These are phyloP conservation scores for Ogataea ramenticola DNA, from an alignment of 805 yeast genomes.

Conservation along the genomic window DNA sequence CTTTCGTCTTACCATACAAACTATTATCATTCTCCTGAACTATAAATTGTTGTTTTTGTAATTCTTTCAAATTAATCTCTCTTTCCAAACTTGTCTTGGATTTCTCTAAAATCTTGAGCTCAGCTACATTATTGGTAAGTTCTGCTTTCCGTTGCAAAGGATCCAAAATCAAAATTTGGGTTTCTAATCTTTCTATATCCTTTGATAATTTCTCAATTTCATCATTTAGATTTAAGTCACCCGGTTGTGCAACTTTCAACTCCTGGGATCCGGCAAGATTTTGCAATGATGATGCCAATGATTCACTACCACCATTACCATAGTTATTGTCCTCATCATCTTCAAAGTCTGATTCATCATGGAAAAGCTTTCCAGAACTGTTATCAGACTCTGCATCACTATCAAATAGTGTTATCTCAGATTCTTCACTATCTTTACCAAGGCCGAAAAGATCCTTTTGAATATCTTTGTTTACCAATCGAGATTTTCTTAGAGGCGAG, in stretches of 20 bases:
- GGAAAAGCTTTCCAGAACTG: neutral
- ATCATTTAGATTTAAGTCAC: conserved; percentile 56
- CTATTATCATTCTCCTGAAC: conserved; percentile 80
- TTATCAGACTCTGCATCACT: neutral
- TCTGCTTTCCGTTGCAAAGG: conserved; percentile 78
- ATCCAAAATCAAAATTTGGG: conserved; percentile 57
- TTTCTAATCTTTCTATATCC: conserved; percentile 50
- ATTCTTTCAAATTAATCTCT: conserved; percentile 68
- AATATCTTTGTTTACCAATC: conserved; percentile 21
- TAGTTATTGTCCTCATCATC: conserved; percentile 8
- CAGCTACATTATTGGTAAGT: conserved; percentile 66
- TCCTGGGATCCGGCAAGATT: conserved; percentile 19
- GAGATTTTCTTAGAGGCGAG: conserved; percentile 12
- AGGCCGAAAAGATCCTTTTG: conserved; percentile 27
- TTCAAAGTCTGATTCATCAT: conserved; percentile 13
- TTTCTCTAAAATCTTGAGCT: conserved; percentile 58
- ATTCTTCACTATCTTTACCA: neutral
- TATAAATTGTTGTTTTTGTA: conserved; percentile 71
- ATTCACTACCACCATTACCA: conserved; percentile 6
- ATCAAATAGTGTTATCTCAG: neutral
- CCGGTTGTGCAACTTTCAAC: conserved; percentile 54
- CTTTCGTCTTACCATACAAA: conserved; percentile 57
- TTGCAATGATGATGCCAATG: conserved; percentile 7
- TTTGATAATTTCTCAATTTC: conserved; percentile 53
- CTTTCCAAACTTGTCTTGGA: conserved; percentile 60